Evolutionary conservation across 1,284 basidiomycete species (phyloP), one percentile per base, ranked within the genome.

Genomic region (Sanghuangporus baumii): DNA sequence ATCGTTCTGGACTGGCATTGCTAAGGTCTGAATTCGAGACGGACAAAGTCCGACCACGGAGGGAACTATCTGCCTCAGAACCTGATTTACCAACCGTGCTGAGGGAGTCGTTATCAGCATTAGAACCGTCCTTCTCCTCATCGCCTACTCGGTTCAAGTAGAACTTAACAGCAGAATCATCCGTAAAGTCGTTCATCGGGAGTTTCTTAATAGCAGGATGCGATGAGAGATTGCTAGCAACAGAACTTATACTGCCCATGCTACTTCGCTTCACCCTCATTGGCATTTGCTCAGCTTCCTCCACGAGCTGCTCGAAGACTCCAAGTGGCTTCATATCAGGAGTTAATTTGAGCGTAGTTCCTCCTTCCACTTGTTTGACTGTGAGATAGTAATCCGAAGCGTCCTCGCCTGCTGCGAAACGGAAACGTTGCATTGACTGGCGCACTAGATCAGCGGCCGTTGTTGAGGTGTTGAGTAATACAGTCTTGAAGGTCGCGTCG

Each of bases 401-500:
- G 60, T 84, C 80, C 62, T 85, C 85, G 8, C 82, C 84, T 0
- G 82, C 79, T 0, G 87, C 84, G 4, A 97, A 77, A 36, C 91
- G 81, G 83, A 99, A 98, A 3, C 96, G 86, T 74, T 98, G 96
- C 66, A 96, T 88, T 3, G 96, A 91, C 76, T 99, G 96, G 55
- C 85, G 83, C 55, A 98, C 84, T 31, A 99, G 85, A 62, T 98
- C 96, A 0, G 80, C 76, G 0, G 93, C 85, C 0, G 88, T 90
- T 0, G 95, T 98, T 4, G 86, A 87, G 7, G 90, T 80, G 71
- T 96, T 98, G 65, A 98, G 83, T 20, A 98, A 76, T 0, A 97
- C 96, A 1, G 96, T 98, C 79, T 98, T 98, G 83, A 98, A 99
- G 0, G 95, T 97, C 2, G 94, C 93, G 68, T 98, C 95, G 1